Conservation (phyloP, 2,329 filamentous ascomycete genomes). For the Tolypocladium paradoxum region DNA sequence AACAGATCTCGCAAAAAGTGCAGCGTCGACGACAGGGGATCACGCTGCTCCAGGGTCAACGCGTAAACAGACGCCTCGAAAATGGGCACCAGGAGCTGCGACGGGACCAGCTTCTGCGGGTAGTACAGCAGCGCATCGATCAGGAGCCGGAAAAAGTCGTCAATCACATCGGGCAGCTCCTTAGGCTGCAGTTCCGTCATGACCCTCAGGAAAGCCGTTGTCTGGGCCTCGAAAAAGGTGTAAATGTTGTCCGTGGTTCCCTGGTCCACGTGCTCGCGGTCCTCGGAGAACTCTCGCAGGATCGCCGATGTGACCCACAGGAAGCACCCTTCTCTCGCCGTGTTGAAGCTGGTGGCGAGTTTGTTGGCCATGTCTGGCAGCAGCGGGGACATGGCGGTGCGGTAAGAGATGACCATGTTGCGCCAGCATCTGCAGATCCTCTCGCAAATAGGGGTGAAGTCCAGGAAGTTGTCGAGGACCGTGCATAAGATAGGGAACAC, state of each 20-base stretch:
- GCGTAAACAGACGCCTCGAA: conserved; percentile 81
- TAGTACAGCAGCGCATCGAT: conserved; percentile 92
- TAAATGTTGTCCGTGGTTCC: conserved; percentile 83
- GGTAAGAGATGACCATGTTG: conserved; percentile 92
- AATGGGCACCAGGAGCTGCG: conserved; percentile 67
- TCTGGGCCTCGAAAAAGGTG: conserved; percentile 88
- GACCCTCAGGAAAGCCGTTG: conserved; percentile 77
- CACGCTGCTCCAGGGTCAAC: conserved; percentile 78
- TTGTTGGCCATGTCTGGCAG: conserved; percentile 80
- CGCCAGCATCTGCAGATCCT: conserved; percentile 92
- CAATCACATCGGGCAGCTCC: conserved; percentile 76
- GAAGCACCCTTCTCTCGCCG: conserved; percentile 88
- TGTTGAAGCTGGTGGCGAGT: conserved; percentile 72
- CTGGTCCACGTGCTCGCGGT: conserved; percentile 72
- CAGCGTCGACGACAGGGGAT: conserved; percentile 80
- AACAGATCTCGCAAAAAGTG: conserved; percentile 90
- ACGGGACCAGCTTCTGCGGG: conserved; percentile 71
- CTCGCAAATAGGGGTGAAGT: conserved; percentile 82
- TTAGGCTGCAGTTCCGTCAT: conserved; percentile 69
- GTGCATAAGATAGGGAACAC: conserved; percentile 80
- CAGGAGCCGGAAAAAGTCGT: conserved; percentile 91
- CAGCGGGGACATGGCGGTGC: conserved; percentile 77
- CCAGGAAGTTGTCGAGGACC: conserved; percentile 78
- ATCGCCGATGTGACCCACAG: conserved; percentile 97
- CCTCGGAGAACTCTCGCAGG: conserved; percentile 87